Evolutionary conservation across 768 basidiomycete genomes (phyloP).

Genomic region (Calvatia gigantea): DNA sequence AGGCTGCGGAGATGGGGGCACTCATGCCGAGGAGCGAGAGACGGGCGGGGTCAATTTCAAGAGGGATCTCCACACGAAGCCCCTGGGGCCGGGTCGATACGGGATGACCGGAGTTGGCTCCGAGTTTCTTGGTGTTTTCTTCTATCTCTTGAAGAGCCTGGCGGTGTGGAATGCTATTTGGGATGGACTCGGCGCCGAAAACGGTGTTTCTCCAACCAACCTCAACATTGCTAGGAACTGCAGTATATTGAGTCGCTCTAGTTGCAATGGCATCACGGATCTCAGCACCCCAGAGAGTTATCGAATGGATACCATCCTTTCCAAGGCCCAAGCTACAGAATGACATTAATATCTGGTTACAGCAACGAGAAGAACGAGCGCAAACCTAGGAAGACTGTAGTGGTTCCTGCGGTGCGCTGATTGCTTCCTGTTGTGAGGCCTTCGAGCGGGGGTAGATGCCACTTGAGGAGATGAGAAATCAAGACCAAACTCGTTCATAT

Average conservation of each 20-base stretch:
- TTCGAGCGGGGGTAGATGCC: constrained; percentile 58
- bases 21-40: constrained; percentile 41
- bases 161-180: constrained; percentile 30
- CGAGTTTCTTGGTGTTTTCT: constrained; percentile 19
- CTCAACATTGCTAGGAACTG: constrained; percentile 38
- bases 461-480: constrained; percentile 55
- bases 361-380: not conserved
- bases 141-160: constrained; percentile 40
- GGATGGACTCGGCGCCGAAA: constrained; percentile 37
- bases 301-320: constrained; percentile 51
- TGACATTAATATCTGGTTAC: constrained; percentile 8
- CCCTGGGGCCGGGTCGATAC: constrained; percentile 42
- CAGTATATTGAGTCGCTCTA: constrained; percentile 33
- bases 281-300: constrained; percentile 52
- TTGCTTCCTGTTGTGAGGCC: constrained; percentile 36
- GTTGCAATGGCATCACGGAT: constrained; percentile 46
- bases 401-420: constrained; percentile 59
- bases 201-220: constrained; percentile 44
- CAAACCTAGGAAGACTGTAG: constrained; percentile 66
- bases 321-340: constrained; percentile 55
- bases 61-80: constrained; percentile 49
- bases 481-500: constrained; percentile 39
- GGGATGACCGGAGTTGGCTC: constrained; percentile 27
- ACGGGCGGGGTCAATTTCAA: constrained; percentile 46
- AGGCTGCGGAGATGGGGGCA: constrained; percentile 52